phyloP scores from a whole-genome alignment of 371 early-diverging fungal species.

The Choanephora cucurbitarum region DNA sequence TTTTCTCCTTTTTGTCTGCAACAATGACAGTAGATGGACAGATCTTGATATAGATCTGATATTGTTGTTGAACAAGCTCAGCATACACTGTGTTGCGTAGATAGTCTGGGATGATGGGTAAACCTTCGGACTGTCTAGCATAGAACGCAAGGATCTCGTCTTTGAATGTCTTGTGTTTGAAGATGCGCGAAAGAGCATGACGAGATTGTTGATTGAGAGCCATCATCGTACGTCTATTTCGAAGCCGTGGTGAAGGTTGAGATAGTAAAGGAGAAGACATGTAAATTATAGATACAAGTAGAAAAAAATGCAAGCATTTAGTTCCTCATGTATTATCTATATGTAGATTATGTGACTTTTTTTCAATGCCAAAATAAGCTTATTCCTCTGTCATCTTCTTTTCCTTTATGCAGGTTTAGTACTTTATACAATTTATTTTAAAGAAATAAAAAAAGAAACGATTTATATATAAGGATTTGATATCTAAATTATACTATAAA shows the following conservation, averaged over 20 bases:
- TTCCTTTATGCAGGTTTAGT: no score
- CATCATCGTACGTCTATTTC: neutral
- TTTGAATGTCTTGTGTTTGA: conserved; percentile 13
- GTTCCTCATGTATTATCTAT: no score
- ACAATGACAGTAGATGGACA: neutral
- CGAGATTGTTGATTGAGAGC: conserved; percentile 6
- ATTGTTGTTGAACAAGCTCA: conserved; percentile 29
- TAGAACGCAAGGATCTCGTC: conserved; percentile 21
- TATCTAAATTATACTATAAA: conserved; percentile 15
- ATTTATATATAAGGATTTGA: neutral
- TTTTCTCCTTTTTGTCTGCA: neutral
- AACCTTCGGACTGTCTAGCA: conserved; percentile 20
- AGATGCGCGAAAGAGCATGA: conserved; percentile 9
- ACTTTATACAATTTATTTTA: neutral
- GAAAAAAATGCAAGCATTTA: no score
- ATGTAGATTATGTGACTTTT: no score
- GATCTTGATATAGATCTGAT: conserved; percentile 11
- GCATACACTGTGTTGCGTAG: conserved; percentile 37
- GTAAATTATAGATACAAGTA: neutral
- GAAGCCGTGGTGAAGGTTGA: conserved; percentile 1
- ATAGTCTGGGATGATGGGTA: conserved; percentile 34
- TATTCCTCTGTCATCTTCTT: no score
- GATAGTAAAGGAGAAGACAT: conserved; percentile 8
- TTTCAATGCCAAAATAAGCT: no score
- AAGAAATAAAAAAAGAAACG: conserved; percentile 14